Conservation (phyloP, 148 eudicot species). For the Rhododendron molle region DNA sequence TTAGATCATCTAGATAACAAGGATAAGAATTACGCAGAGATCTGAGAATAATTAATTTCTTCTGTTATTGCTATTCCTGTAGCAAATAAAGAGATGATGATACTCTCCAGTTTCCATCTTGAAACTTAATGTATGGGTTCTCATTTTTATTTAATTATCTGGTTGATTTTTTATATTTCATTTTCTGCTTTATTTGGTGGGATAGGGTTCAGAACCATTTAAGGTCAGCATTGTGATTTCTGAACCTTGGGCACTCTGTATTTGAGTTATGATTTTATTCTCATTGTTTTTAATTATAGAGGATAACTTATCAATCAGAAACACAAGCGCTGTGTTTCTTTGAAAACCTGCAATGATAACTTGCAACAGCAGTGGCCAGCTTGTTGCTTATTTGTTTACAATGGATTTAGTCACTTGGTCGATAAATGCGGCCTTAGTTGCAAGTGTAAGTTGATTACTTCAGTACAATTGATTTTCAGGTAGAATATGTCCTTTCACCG, state of each 20-base stretch:
- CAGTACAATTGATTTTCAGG: slow-evolving; percentile 40
- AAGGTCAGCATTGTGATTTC: background rate
- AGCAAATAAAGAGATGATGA: background rate
- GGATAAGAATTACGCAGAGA: background rate
- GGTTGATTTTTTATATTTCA: background rate
- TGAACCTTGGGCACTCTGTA: background rate
- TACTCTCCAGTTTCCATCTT: background rate
- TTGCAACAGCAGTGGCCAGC: background rate
- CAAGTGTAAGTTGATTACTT: background rate
- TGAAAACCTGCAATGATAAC: too few relatives aligned
- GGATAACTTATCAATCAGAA: background rate
- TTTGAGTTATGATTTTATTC: background rate
- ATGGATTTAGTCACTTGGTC: background rate
- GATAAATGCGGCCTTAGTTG: background rate
- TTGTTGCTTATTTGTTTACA: background rate
- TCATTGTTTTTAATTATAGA: background rate
- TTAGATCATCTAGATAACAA: background rate
- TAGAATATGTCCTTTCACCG: slow-evolving; percentile 88
- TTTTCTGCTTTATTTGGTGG: background rate
- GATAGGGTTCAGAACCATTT: background rate
- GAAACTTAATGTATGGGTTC: background rate
- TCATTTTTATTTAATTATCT: background rate
- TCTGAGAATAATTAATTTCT: background rate
- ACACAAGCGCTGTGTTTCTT: background rate
- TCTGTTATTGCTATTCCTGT: background rate